Evolutionary conservation across 1,284 basidiomycete genomes (phyloP).

Genomic region (Sanguinoderma infundibulare): DNA sequence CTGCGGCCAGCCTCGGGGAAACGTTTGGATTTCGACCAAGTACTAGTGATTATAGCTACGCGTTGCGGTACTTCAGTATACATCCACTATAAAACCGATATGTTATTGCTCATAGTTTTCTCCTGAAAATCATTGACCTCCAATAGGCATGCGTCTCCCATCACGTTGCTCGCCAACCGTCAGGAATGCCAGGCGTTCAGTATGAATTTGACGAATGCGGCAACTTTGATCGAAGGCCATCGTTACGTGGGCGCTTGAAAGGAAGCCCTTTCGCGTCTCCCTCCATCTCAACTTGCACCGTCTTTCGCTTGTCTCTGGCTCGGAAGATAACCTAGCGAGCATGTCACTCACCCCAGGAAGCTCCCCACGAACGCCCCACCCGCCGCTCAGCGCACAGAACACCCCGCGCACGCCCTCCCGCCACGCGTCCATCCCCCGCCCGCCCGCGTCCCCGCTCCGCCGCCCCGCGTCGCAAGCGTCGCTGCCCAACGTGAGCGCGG

Average conservation of each 20-base stretch:
- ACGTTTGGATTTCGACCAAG: too few species aligned
- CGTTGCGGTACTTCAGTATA: too few species aligned
- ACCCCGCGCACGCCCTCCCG: slow-evolving; percentile 18
- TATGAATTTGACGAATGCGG: not conserved
- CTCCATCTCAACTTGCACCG: not conserved
- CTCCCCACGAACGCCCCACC: slow-evolving; percentile 15
- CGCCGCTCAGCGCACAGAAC: slow-evolving; percentile 10
- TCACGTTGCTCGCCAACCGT: not conserved
- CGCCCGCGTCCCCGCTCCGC: slow-evolving; percentile 32
- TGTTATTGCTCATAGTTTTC: too few species aligned
- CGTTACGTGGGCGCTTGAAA: not conserved
- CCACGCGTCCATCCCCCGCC: slow-evolving; percentile 24
- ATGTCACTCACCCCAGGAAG: slow-evolving; percentile 23
- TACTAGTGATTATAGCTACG: too few species aligned
- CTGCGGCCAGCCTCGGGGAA: too few species aligned
- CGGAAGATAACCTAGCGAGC: not conserved
- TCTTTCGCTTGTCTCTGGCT: not conserved
- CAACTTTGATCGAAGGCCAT: not conserved
- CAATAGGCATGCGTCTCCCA: not conserved
- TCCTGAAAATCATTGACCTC: too few species aligned
- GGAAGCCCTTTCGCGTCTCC: not conserved
- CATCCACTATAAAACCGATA: too few species aligned
- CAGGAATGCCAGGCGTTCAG: not conserved
- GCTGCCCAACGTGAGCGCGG: slow-evolving; percentile 12
- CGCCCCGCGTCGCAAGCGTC: slow-evolving; percentile 31